phyloP scores from a whole-genome alignment of 805 yeast genomes.

The Lipomyces lipofer region DNA sequence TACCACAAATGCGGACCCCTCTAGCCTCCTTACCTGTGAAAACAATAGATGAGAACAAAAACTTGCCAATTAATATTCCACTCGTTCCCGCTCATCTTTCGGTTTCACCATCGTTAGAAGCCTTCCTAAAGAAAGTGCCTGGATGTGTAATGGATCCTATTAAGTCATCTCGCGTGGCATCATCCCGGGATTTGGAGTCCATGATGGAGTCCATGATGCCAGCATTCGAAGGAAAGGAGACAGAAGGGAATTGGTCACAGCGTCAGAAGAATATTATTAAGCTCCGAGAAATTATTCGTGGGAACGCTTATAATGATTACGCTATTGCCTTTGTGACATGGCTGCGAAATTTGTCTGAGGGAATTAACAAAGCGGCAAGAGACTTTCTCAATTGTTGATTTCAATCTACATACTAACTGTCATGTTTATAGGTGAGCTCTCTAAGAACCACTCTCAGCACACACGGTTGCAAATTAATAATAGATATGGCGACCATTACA shows the following conservation, averaged over 20 bases:
- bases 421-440: conserved; percentile 51
- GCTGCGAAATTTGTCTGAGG: conserved; percentile 52
- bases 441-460: conserved; percentile 80
- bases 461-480: conserved; percentile 72
- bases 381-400: too few relatives aligned
- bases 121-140: conserved; percentile 32
- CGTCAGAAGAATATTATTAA: conserved; percentile 65
- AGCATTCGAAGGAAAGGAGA: conserved; percentile 69
- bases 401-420: too few relatives aligned
- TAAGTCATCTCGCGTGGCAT: conserved; percentile 38
- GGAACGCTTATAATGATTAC: conserved; percentile 48
- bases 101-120: conserved; percentile 2
- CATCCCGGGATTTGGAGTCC: conserved; percentile 38
- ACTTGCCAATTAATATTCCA: neutral
- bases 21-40: conserved; percentile 12
- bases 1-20: conserved; percentile 13
- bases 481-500: conserved; percentile 50
- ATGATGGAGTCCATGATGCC: conserved; percentile 38
- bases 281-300: conserved; percentile 61
- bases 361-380: conserved; percentile 58
- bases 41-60: conserved; percentile 11
- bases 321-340: conserved; percentile 42
- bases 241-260: conserved; percentile 80
- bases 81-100: neutral
- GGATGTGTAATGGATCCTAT: conserved; percentile 46